Base-by-base conservation (phyloP, 2,329 filamentous ascomycete genomes). In the Stachybotrys chartarum region DNA sequence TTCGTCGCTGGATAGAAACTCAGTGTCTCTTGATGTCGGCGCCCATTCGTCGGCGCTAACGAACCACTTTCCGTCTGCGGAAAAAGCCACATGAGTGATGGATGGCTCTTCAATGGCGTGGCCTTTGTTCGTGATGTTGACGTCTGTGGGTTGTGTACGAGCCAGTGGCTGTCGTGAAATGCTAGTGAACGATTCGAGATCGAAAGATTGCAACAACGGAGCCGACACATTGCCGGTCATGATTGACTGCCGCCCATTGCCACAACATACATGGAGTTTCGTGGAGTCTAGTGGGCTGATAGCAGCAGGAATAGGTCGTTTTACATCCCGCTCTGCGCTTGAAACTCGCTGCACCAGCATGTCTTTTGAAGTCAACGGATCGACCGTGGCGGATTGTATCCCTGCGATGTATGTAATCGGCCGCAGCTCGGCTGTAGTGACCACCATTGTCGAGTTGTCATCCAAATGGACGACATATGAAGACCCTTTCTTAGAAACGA, bases 1-100 rank as follows among this genome's bases (percentile, higher is more conserved):
- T 57, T 64, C 62, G 18, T 73, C 71, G 31, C 62, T 57, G 32
- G 61, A 63, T 1, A 72, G 62, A 49, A 66, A 79, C 45, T 82
- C 79, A 14, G 89, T 72, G 65, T 97, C 91, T 57, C 81, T 76
- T 12, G 75, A 73, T 10, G 89, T 84, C 1, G 91, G 91, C 53
- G 81, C 80, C 94, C 94, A 99, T 65, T 92, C 89, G 67, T 99
- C 94, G 1, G 96, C 82, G 1, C 91, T 97, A 5, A 88, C 92
- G 56, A 99, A 80, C 92, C 93, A 97, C 60, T 84, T 80, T 17
- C 93, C 93, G 66, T 97, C 87, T 52, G 81, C 76, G 48, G 89
- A 93, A 61, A 94, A 84, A 48, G 86, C 82, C 52, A 97, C 75
- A 55, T 88, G 82, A 7, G 83, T 87, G 50, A 96, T 82, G 58